Base-by-base conservation (phyloP, 129 eudicot species). In the Pseudognaphalium luteoalbum region DNA sequence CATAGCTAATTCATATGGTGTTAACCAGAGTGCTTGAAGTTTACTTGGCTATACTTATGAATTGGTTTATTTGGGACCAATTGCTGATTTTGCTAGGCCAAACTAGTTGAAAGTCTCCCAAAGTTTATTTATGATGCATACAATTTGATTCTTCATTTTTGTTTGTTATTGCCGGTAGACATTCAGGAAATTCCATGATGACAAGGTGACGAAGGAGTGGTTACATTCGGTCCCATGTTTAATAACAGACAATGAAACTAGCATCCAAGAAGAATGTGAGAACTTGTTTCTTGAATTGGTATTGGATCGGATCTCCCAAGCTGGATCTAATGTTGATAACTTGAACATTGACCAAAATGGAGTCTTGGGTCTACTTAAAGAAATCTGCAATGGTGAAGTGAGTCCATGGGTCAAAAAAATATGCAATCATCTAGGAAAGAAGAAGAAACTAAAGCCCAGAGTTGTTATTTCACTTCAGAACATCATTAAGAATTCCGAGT, bases 241-340 rank as follows among this genome's bases (percentile, higher is more conserved):
- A 16, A 89, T 91, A 72, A 73, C 82, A 22, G 99, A 95, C 80
- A 89, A 88, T 62, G 99, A 95, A 87, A 81, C 99, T 66, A 87
- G 96, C 84, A 91, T 95, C 65, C 99, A 95, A 80, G 99, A 95
- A 81, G 99, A 95, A 78, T 95, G 97, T 21, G 97, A 95, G 82
- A 91, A 88, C 73, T 83, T 95, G 77, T 95, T 91, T 81, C 72
- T 87, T n/a, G 99, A 91, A 82, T 82, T 95, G 68, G 92, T 89
- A 51, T 62, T 95, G 70, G 94, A 91, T 73, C 83, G 96, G 30
- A 82, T 95, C 65, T 86, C 94, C 52, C 75, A 79, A 66, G 92
- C 88, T 66, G 93, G 91, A 74, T 82, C 88, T 34, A 66, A 58
- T 57, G 51, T 52, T 35, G 32, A 41, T 71, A 70, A 72, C 47